Evolutionary conservation across 345 rosid species (phyloP), one percentile per base, ranked within the genome.

Genomic region (Iberis pinnata): DNA sequence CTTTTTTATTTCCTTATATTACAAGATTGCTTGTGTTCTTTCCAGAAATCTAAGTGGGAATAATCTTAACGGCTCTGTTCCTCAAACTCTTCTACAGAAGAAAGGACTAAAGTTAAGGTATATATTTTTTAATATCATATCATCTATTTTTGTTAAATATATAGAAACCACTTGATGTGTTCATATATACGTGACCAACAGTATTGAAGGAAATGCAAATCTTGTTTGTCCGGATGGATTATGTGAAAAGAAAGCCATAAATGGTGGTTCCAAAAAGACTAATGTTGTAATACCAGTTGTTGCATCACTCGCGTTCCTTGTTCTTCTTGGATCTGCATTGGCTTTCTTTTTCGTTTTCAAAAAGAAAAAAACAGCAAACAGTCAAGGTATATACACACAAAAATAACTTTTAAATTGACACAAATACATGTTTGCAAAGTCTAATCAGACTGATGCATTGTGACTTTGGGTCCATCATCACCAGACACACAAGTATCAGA

Each of bases 21-120:
- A n/a, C n/a, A n/a, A n/a, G n/a, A n/a, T n/a, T 5, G 9, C 37
- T 32, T 32, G n/a, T 32, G 37, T 1, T 32, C 3, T 32, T 32
- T 3, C 38, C 61, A 76, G 84, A 47, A 67, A 76, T 53, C 53
- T 72, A 37, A 18, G 53, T 18, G 60, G 72, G 26, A 79, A 79
- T 68, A 67, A 69, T 8, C 52, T 71, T 16, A 60, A 42, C 27
- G 84, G 84, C 43, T 19, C 65, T 11, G 4, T 79, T 40, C 79
- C 84, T 29, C 24, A 4, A 15, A 51, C 22, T 3, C 73, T 79
- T 51, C 0, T 43, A 20, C 55, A 71, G 10, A 76, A 61, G 43
- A 51, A 61, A 50, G 58, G 66, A 43, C 5, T 61, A n/a, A 51
- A 32, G 43, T 17, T 51, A 16, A 33, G 43, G 66, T 61, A 51